These are phyloP conservation scores for Penicillium frequentans DNA, from an alignment of 2,329 filamentous ascomycete species.

Conservation along the genomic window DNA sequence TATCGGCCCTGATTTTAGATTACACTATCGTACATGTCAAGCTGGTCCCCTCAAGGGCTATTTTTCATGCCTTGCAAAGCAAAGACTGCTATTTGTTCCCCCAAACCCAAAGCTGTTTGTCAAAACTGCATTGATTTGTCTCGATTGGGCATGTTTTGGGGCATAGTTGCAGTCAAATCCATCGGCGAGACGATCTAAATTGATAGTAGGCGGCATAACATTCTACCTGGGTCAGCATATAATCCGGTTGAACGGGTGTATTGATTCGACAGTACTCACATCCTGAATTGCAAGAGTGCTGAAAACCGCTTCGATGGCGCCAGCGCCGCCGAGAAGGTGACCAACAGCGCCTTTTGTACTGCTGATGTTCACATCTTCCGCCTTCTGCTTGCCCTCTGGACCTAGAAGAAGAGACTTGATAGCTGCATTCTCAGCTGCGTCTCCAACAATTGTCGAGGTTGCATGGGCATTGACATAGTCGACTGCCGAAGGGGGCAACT, in stretches of 20 bases:
- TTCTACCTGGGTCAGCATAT: slow-evolving; percentile 53
- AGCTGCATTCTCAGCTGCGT: slow-evolving; percentile 82
- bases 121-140: slow-evolving; percentile 69
- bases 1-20: neutral
- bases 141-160: slow-evolving; percentile 68
- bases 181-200: slow-evolving; percentile 66
- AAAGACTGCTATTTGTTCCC: slow-evolving; percentile 88
- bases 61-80: slow-evolving; percentile 54
- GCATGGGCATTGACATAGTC: slow-evolving; percentile 97
- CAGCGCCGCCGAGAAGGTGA: slow-evolving; percentile 87
- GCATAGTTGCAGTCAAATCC: slow-evolving; percentile 84
- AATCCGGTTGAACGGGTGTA: neutral
- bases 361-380: slow-evolving; percentile 74
- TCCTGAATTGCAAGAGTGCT: slow-evolving; percentile 75
- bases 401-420: slow-evolving; percentile 77
- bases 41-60: neutral
- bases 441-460: slow-evolving; percentile 81
- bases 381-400: slow-evolving; percentile 62
- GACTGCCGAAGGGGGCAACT: slow-evolving; percentile 66
- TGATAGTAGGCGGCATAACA: slow-evolving; percentile 80
- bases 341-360: slow-evolving; percentile 93
- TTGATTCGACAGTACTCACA: slow-evolving; percentile 54
- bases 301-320: slow-evolving; percentile 86
- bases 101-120: slow-evolving; percentile 99
- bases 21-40: slow-evolving; percentile 6